Conservation (phyloP, 768 basidiomycete genomes). For the Pluteus cervinus region DNA sequence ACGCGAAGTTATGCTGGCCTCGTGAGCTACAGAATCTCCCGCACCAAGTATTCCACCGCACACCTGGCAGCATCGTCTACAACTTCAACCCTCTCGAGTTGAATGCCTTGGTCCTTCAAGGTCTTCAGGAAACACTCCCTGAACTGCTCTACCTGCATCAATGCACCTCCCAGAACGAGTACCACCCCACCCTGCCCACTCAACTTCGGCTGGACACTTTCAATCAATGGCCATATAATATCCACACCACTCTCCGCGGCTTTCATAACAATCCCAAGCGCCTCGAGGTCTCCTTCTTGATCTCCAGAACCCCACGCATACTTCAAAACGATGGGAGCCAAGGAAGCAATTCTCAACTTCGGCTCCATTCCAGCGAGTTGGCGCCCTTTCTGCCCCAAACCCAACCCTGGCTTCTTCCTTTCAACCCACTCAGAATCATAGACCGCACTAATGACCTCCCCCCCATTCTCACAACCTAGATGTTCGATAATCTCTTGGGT, state of each 20-base stretch:
- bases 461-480: conserved; percentile 14
- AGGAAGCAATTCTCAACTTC: conserved; percentile 18
- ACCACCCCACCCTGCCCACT: conserved; percentile 4
- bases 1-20: no score
- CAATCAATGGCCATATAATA: conserved; percentile 7
- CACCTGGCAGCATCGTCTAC: conserved; percentile 14
- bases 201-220: no score
- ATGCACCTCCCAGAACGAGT: conserved; percentile 18
- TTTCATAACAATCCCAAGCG: conserved; percentile 13
- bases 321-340: conserved; percentile 14
- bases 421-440: no score
- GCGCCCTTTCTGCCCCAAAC: conserved; percentile 7
- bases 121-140: conserved; percentile 9
- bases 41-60: conserved; percentile 11
- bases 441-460: conserved; percentile 16
- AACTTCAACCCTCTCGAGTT: conserved; percentile 13
- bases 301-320: conserved; percentile 12
- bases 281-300: conserved; percentile 11
- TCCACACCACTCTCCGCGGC: conserved; percentile 13
- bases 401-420: no score
- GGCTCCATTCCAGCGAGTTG: conserved; percentile 12
- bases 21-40: no score
- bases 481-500: conserved; percentile 10
- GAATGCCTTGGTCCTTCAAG: conserved; percentile 8
- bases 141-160: conserved; percentile 14